Base-by-base conservation (phyloP, 805 yeast species). In the Kodamaea nitidulidarum region DNA sequence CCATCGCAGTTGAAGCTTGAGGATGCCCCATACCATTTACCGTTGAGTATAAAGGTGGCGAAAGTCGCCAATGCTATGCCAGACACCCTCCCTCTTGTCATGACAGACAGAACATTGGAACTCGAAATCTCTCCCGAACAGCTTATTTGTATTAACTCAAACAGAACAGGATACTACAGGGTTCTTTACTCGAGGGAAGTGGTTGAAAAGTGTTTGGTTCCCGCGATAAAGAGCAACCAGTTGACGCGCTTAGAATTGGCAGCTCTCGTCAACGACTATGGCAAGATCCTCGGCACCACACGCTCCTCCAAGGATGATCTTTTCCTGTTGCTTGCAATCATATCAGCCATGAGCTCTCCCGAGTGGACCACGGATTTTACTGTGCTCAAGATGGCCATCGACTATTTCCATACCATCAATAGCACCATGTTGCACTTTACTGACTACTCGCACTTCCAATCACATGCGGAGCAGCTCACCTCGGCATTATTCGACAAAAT, bases 1-100 rank as follows among this genome's bases (percentile, higher is more conserved):
- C 48, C 45, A 2, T 51, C 49, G 4, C 48, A 50, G 18, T 51
- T 56, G n/a, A 49, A 61, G 10, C 47, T 69, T 26, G 86, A 80
- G 52, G 80, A 81, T 48, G 60, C 67, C 29, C 81, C 83, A 3
- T 83, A 65, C 51, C 82, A 80, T 45, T 61, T 83, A 32, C 90
- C 91, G 3, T 55, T 84, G 43, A 31, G 26, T 8, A 15, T 31
- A 9, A 34, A 30, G 27, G 15, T 16, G 7, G 25, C 32, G n/a
- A n/a, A n/a, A n/a, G n/a, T n/a, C n/a, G n/a, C n/a, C n/a, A n/a
- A 4, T 56, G 69, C 3, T 54, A 77, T 26, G 5, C 22, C 22
- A n/a, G 70, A 61, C 35, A 47, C 63, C 2, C 38, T 44, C 24
- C 48, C 41, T 26, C 16, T 36, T n/a, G 29, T 36, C 21, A n/a